These are phyloP conservation scores for Globisporangium nodosum DNA, from an alignment of 352 stramenopile species.

Conservation along the genomic window DNA sequence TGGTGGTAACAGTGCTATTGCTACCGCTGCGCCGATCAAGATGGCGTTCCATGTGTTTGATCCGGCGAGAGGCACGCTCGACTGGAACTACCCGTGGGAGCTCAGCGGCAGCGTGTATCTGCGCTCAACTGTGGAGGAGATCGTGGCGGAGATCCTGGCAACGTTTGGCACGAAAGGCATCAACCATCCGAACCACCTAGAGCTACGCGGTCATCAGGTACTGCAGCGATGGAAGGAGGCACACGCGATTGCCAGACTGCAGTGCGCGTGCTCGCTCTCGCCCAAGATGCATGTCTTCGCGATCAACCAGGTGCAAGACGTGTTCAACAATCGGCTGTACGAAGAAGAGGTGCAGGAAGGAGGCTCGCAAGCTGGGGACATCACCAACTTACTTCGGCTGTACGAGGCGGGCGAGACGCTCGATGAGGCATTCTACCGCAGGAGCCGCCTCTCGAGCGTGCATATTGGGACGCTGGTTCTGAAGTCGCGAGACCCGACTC, in stretches of 20 bases:
- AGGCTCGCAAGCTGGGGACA: slow-evolving; percentile 20
- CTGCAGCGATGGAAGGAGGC: slow-evolving; percentile 18
- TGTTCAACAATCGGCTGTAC: slow-evolving; percentile 73
- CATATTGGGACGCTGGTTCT: slow-evolving; percentile 78
- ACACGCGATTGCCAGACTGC: slow-evolving; percentile 14
- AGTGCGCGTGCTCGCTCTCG: slow-evolving; percentile 36
- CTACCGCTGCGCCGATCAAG: not conserved
- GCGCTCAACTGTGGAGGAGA: slow-evolving; percentile 20
- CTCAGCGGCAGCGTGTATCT: slow-evolving; percentile 80
- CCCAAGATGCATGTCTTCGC: slow-evolving; percentile 76
- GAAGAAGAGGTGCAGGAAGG: slow-evolving; percentile 3
- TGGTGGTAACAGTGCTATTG: too few species aligned
- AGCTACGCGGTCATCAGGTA: slow-evolving; percentile 50
- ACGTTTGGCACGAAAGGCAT: slow-evolving; percentile 27
- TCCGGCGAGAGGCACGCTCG: slow-evolving; percentile 32
- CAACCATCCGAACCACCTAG: slow-evolving; percentile 56
- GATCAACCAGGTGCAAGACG: slow-evolving; percentile 83
- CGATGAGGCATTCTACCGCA: slow-evolving; percentile 50
- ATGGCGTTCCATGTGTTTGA: slow-evolving; percentile 36
- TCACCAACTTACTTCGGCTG: slow-evolving; percentile 22
- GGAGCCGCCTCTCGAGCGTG: slow-evolving; percentile 52
- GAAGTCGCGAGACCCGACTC: not conserved
- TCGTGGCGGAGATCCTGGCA: slow-evolving; percentile 24
- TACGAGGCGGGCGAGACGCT: slow-evolving; percentile 35
- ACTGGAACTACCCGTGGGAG: slow-evolving; percentile 88